Evolutionary conservation across 148 eudicot species (phyloP), one percentile per base, ranked within the genome.

Genomic region (Silene conica): DNA sequence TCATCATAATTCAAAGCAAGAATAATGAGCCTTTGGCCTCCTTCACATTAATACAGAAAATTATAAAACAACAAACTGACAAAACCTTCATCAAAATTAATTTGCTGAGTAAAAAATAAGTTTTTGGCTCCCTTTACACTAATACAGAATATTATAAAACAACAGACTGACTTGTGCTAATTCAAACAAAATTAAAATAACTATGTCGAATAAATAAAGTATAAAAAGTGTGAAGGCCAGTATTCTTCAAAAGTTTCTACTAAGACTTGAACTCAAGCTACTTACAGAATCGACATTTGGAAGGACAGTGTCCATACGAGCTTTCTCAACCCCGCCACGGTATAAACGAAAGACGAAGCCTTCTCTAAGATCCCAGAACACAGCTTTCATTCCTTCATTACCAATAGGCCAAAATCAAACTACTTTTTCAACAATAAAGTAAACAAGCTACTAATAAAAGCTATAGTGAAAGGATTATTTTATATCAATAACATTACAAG

Each of bases 311-410:
- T 93, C 98, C 75, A 93, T 80, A 73, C 98, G 95, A 68, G 88
- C 84, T 80, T 81, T 83, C 80, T 82, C 95, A 80, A 91, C 91
- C 78, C 88, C 84, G 67, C 95, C 95, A 73, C 71, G 87, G 81
- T 91, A 93, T 78, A 93, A 78, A 59, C 78, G 78, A 63, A 70
- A 79, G 34, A 93, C 73, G 76, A 91, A 91, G 12, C 84, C 73
- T 60, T 91, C 90, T 79, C 97, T 85, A 79, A 93, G 82, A 87
- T 93, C 98, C 92, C 90, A 87, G 63, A 93, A 93, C 31, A 88
- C 86, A 67, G 87, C 83, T 82, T 84, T 93, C 78, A 84, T 82
- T 73, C 95, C 98, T 93, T 66, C 69, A 82, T 67, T 74, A 28
- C 45, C 77, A 76, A 63, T 34, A 61, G 38, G 34, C 43, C 18